Conservation (phyloP, 805 yeast genomes). For the Lipomyces sp. region DNA sequence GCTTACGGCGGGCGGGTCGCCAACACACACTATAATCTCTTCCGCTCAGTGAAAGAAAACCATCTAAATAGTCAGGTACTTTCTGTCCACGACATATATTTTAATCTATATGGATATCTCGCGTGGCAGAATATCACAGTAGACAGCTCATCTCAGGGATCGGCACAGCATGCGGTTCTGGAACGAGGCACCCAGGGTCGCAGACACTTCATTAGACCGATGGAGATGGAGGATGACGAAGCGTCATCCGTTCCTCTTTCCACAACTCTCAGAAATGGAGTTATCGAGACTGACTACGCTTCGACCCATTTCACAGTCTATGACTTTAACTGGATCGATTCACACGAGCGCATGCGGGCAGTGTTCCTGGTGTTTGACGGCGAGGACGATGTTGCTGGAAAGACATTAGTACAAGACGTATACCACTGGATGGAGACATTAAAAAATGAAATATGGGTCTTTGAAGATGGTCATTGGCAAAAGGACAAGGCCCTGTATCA, state of each 20-base stretch:
- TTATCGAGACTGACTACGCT: conserved; percentile 3
- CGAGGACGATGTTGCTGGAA: conserved; percentile 1
- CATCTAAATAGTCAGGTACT: background rate
- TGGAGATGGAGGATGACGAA: background rate
- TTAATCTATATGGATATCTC: background rate
- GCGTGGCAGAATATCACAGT: conserved; percentile 1
- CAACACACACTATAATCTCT: background rate
- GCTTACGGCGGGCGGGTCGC: background rate
- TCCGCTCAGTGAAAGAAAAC: background rate
- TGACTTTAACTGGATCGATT: background rate
- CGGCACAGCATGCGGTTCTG: background rate
- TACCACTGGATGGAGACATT: conserved; percentile 5
- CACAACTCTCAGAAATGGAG: conserved; percentile 8
- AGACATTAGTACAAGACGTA: conserved; percentile 3
- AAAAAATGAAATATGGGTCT: conserved; percentile 10
- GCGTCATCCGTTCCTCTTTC: background rate
- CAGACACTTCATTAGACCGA: background rate
- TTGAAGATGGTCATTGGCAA: background rate
- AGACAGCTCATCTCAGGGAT: background rate
- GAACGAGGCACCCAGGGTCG: background rate
- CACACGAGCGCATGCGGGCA: background rate
- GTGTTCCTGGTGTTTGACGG: background rate
- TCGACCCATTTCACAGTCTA: background rate
- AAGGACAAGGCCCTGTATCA: conserved; percentile 4
- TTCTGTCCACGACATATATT: background rate